Evolutionary conservation across 805 yeast genomes (phyloP).

Genomic region (Monosporozyma aquatica): DNA sequence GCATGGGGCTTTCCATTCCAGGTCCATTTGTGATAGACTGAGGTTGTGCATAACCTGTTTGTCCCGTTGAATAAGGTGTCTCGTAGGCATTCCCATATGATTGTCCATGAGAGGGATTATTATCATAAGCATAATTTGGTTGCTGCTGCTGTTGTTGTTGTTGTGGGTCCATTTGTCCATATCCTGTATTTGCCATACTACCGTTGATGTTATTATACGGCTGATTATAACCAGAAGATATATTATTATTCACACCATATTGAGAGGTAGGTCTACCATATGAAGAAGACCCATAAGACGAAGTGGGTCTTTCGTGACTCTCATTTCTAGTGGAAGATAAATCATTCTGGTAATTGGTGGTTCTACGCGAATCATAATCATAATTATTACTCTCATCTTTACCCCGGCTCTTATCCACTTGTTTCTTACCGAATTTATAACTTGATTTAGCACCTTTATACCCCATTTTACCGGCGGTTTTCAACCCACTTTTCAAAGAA

Average conservation of each 20-base stretch:
- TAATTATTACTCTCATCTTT: conserved; percentile 13
- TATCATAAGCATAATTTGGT: too few relatives aligned
- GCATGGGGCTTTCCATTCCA: neutral
- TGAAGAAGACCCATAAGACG: neutral
- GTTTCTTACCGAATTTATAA: conserved; percentile 32
- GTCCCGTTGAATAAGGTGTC: too few relatives aligned
- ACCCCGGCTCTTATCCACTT: conserved; percentile 27
- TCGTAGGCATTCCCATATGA: neutral
- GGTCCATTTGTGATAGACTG: too few relatives aligned
- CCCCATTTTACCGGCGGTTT: conserved; percentile 12
- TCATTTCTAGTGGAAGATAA: too few relatives aligned
- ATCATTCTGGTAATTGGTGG: conserved; percentile 1
- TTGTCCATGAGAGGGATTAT: neutral
- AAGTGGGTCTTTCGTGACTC: neutral
- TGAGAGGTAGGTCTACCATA: neutral
- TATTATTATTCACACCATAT: neutral
- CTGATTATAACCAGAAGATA: neutral
- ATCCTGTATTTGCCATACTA: neutral
- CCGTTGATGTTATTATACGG: too few relatives aligned
- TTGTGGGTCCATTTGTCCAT: too few relatives aligned
- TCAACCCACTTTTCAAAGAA: conserved; percentile 6
- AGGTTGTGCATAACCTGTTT: neutral
- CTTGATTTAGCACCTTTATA: conserved; percentile 32
- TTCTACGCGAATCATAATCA: conserved; percentile 7
- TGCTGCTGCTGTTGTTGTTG: too few relatives aligned